These are phyloP conservation scores for Phylloporus rhodoxanthus DNA, from an alignment of 768 basidiomycete species.

Conservation along the genomic window DNA sequence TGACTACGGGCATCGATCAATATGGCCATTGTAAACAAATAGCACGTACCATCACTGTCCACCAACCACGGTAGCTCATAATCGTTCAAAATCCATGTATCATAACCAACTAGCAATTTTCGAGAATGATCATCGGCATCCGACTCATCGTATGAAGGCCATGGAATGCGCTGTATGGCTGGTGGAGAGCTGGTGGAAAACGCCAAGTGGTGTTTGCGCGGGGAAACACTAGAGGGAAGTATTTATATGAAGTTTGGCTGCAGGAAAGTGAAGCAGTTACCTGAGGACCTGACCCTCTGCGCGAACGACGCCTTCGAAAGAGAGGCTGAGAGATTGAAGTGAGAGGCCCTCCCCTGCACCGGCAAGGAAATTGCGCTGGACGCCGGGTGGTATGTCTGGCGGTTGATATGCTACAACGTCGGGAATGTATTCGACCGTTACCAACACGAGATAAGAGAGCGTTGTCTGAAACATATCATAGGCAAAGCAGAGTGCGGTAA, in stretches of 20 bases:
- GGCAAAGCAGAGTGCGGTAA: neutral
- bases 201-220: constrained; percentile 58
- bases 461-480: constrained; percentile 51
- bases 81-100: constrained; percentile 67
- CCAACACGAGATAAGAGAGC: constrained; percentile 71
- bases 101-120: constrained; percentile 42
- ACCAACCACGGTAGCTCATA: constrained; percentile 68
- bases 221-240: constrained; percentile 54
- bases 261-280: constrained; percentile 32
- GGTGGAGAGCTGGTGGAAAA: constrained; percentile 74
- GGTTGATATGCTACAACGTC: constrained; percentile 52
- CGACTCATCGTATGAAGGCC: constrained; percentile 53
- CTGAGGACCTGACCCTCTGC: constrained; percentile 71
- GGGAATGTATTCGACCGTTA: constrained; percentile 55
- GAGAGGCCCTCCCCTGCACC: constrained; percentile 77
- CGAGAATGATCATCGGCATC: constrained; percentile 33
- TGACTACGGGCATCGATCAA: constrained; percentile 38
- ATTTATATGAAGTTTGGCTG: constrained; percentile 1
- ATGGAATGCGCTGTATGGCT: constrained; percentile 78
- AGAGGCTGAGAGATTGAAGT: constrained; percentile 60
- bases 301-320: constrained; percentile 77
- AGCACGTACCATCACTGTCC: constrained; percentile 58
- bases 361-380: constrained; percentile 64
- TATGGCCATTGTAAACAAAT: neutral
- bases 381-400: constrained; percentile 40